These are phyloP conservation scores for Colletotrichum simmondsii DNA, from an alignment of 2,329 filamentous ascomycete species.

Conservation along the genomic window DNA sequence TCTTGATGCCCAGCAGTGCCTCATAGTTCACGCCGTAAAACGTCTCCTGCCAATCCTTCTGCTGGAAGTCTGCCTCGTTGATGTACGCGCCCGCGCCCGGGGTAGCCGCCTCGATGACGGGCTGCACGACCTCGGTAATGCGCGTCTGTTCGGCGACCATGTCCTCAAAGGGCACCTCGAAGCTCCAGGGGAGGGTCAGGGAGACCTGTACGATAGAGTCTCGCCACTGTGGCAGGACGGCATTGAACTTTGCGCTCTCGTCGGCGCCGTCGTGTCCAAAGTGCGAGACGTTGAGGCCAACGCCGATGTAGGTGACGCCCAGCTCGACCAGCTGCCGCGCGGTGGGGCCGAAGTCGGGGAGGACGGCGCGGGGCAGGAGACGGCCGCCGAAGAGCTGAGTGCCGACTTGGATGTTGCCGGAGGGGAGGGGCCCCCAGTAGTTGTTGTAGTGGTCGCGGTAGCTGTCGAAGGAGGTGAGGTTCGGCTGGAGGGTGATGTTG, in stretches of 20 bases:
- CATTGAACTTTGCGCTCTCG: constrained; percentile 36
- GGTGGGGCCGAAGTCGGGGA: constrained; percentile 24
- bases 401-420: constrained; percentile 42
- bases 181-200: constrained; percentile 34
- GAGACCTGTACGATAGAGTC: constrained; percentile 46
- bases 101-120: constrained; percentile 42
- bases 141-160: constrained; percentile 33
- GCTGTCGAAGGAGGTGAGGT: constrained; percentile 44
- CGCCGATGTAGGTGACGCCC: constrained; percentile 29
- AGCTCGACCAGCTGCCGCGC: constrained; percentile 22
- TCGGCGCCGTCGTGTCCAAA: constrained; percentile 20
- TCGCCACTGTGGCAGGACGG: constrained; percentile 55
- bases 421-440: constrained; percentile 37
- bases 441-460: constrained; percentile 37
- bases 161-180: constrained; percentile 25
- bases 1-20: constrained; percentile 42
- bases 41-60: constrained; percentile 42
- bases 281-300: constrained; percentile 29
- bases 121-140: constrained; percentile 44
- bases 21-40: constrained; percentile 45
- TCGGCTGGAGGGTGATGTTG: constrained; percentile 40
- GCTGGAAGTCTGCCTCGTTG: constrained; percentile 46
- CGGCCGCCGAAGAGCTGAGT: constrained; percentile 45
- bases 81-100: constrained; percentile 42
- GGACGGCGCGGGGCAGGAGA: constrained; percentile 43